These are phyloP conservation scores for Protomyces macrosporus DNA, from an alignment of 1,139 yeast species.

Conservation along the genomic window DNA sequence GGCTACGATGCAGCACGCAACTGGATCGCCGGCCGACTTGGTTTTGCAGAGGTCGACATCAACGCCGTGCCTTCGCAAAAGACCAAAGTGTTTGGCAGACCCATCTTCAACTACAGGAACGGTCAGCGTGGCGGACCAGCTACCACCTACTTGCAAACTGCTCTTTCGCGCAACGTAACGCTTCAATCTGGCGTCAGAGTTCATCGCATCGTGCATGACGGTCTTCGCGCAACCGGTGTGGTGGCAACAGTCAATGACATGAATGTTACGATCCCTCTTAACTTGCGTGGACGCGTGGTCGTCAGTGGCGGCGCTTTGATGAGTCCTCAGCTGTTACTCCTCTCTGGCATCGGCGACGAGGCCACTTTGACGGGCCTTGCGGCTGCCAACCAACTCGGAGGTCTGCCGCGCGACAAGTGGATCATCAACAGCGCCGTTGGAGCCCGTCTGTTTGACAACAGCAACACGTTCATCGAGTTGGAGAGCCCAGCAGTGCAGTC, in stretches of 20 bases:
- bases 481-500: background rate
- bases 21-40: background rate
- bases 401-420: conserved; percentile 1
- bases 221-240: background rate
- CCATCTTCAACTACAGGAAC: background rate
- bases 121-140: conserved; percentile 15
- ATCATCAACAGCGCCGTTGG: conserved; percentile 4
- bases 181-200: conserved; percentile 1
- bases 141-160: background rate
- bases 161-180: background rate
- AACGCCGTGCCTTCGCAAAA: background rate
- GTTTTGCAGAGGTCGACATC: background rate
- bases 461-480: conserved; percentile 7
- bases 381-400: background rate
- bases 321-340: background rate
- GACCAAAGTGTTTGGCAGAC: conserved; percentile 1
- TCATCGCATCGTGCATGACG: background rate
- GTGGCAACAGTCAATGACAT: background rate
- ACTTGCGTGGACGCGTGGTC: background rate
- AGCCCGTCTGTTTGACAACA: background rate
- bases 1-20: background rate
- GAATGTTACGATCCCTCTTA: background rate
- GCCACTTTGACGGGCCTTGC: background rate
- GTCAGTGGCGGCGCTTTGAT: conserved; percentile 1
- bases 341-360: conserved; percentile 3